A percentile compares a stretch with the other conserved stretches of the same genome.
Evolutionary conservation across 176 grass and related monocot genomes (phyloP).

Genomic region (Aegilops sharonensis): DNA sequence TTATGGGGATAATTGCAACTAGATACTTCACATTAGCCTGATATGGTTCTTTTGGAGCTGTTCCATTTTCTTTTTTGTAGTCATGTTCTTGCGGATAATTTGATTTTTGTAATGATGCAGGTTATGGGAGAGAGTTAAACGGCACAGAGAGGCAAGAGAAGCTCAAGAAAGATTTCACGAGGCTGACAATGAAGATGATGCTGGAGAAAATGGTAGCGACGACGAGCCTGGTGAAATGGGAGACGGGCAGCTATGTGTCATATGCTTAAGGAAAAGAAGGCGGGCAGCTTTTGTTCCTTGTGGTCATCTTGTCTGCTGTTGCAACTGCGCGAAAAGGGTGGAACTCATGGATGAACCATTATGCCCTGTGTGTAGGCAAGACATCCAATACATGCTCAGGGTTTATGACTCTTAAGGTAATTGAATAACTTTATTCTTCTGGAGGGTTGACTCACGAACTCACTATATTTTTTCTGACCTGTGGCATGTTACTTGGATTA

Average conservation of each 20-base stretch:
- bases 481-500: not conserved
- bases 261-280: slow-evolving; percentile 73
- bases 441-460: not conserved
- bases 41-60: not conserved
- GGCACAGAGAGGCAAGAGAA: slow-evolving; percentile 47
- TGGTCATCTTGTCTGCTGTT: slow-evolving; percentile 94
- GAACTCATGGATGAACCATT: slow-evolving; percentile 44
- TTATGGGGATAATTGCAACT: slow-evolving; percentile 11
- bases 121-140: slow-evolving; percentile 59
- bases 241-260: slow-evolving; percentile 87
- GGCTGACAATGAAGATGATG: slow-evolving; percentile 23
- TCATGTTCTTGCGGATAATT: not conserved
- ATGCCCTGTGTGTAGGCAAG: slow-evolving; percentile 85
- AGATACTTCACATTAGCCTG: not conserved
- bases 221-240: slow-evolving; percentile 42
- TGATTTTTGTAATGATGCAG: slow-evolving; percentile 46
- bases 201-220: slow-evolving; percentile 23
- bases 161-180: slow-evolving; percentile 50
- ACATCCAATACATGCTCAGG: slow-evolving; percentile 62
- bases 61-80: not conserved
- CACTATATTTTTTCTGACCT: not conserved
- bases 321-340: slow-evolving; percentile 57
- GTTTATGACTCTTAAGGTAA: slow-evolving; percentile 85
- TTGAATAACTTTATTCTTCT: not conserved
- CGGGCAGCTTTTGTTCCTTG: slow-evolving; percentile 88